These are phyloP conservation scores for Blastobotrys chiropterorum DNA, from an alignment of 805 yeast species.

Conservation along the genomic window DNA sequence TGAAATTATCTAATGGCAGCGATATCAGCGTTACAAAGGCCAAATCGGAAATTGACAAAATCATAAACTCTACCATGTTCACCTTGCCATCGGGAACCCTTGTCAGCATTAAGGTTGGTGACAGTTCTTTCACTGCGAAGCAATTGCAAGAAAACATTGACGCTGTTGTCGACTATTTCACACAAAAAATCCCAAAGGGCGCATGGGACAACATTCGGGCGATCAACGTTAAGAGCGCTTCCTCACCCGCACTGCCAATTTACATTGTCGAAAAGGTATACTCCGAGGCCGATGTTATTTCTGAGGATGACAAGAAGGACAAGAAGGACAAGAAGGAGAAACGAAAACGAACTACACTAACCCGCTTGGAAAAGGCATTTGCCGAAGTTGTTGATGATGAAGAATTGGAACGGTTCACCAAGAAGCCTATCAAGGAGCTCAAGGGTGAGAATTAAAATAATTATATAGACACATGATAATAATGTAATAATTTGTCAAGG, in stretches of 20 bases:
- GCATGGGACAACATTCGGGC: slow-evolving; percentile 31
- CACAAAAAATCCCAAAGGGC: slow-evolving; percentile 16
- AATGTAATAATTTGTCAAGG: background rate
- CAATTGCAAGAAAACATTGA: slow-evolving; percentile 56
- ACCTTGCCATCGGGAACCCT: slow-evolving; percentile 70
- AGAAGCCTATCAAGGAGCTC: slow-evolving; percentile 39
- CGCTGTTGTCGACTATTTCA: slow-evolving; percentile 46
- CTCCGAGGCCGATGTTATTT: slow-evolving; percentile 41
- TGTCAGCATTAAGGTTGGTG: slow-evolving; percentile 61
- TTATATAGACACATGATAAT: background rate
- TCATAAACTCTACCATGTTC: slow-evolving; percentile 52
- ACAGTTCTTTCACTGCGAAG: slow-evolving; percentile 36
- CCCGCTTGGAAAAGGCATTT: slow-evolving; percentile 68
- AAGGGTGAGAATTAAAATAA: slow-evolving; percentile 2
- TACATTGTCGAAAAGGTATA: slow-evolving; percentile 55
- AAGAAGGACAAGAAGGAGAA: slow-evolving; percentile 24
- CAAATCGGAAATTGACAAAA: slow-evolving; percentile 51
- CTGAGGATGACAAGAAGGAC: slow-evolving; percentile 30
- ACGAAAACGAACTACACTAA: slow-evolving; percentile 34
- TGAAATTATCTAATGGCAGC: slow-evolving; percentile 25
- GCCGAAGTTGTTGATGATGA: slow-evolving; percentile 78
- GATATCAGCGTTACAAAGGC: slow-evolving; percentile 47
- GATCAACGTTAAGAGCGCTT: slow-evolving; percentile 58
- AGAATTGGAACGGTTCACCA: slow-evolving; percentile 55
- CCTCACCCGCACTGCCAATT: slow-evolving; percentile 81